Base-by-base conservation (phyloP, 139 green algal species). In the Bryopsis sp. region DNA sequence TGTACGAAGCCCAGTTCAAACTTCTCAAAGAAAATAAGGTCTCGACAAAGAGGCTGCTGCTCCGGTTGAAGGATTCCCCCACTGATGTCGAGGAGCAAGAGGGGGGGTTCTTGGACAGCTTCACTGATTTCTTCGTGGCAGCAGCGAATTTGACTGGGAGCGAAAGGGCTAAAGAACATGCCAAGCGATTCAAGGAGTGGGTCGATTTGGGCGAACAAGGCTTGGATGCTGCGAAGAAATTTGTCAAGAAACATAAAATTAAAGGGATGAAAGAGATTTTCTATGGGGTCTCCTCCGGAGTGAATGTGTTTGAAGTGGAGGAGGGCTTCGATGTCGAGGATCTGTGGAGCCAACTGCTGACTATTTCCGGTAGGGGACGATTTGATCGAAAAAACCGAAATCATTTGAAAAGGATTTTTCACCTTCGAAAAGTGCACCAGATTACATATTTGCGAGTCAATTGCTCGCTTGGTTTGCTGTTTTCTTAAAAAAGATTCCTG, bases 111-210 rank as follows among this genome's bases (percentile, higher is more conserved):
- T 8, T 8, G 8, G 22, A 33, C 26, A 24, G 4, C 24, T 65
- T 39, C 4, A 6, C 26, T 65, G 32, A 31, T n/a, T 65, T 65
- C 58, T 65, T 65, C 24, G 28, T 39, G 39, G 15, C 32, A 65
- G 24, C 39, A 65, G 28, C 31, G 39, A 7, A 39, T 26, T 3
- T 31, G 43, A 46, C 31, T 65, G 5, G 43, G 43, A 65, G 24
- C 4, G 4, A 43, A 39, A 65, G 58, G 58, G 6, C 58, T 32
- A 3, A 5, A 43, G 8, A 39, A 65, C 32, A 65, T 65, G 58
- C n/a, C n/a, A n/a, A n/a, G n/a, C n/a, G n/a, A n/a, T n/a, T n/a
- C n/a, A n/a, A n/a, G n/a, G n/a, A n/a, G n/a, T n/a, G n/a, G n/a
- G n/a, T n/a, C n/a, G n/a, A n/a, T n/a, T n/a, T n/a, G n/a, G n/a